phyloP scores from a whole-genome alignment of 176 grass and related monocot species.

The Carex kokanica region DNA sequence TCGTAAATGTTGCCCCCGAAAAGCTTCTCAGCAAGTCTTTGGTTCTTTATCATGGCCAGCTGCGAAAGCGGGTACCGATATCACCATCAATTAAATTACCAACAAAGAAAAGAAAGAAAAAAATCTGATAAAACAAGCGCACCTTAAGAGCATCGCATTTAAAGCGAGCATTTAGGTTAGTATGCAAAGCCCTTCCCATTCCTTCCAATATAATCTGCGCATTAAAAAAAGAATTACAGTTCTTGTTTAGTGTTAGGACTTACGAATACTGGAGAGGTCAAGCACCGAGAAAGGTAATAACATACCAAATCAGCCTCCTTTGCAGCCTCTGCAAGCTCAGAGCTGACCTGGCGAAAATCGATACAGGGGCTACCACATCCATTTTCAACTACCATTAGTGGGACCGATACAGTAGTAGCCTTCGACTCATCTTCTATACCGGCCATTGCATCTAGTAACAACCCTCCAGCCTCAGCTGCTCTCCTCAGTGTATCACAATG shows the following conservation, averaged over 20 bases:
- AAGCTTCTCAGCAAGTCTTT: conserved; percentile 91
- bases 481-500: conserved; percentile 83
- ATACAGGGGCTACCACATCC: conserved; percentile 87
- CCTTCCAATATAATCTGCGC: conserved; percentile 85
- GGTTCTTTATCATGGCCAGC: conserved; percentile 99
- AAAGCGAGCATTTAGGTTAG: conserved; percentile 83
- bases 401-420: conserved; percentile 48
- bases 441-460: conserved; percentile 91
- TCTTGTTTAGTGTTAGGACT: conserved; percentile 4
- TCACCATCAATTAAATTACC: neutral
- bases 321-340: conserved; percentile 72
- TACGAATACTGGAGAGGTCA: neutral
- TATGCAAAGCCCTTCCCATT: conserved; percentile 87
- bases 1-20: conserved; percentile 88
- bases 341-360: conserved; percentile 96
- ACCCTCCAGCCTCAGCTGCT: conserved; percentile 89
- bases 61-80: conserved; percentile 26
- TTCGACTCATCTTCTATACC: conserved; percentile 73
- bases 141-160: conserved; percentile 95
- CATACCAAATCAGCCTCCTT: conserved; percentile 93
- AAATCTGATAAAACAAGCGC: conserved; percentile 8
- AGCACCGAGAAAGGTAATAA: neutral
- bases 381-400: conserved; percentile 93
- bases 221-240: conserved; percentile 21
- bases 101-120: neutral